phyloP scores from a whole-genome alignment of 2,329 filamentous ascomycete genomes.

The Mycosphaerella sp. region DNA sequence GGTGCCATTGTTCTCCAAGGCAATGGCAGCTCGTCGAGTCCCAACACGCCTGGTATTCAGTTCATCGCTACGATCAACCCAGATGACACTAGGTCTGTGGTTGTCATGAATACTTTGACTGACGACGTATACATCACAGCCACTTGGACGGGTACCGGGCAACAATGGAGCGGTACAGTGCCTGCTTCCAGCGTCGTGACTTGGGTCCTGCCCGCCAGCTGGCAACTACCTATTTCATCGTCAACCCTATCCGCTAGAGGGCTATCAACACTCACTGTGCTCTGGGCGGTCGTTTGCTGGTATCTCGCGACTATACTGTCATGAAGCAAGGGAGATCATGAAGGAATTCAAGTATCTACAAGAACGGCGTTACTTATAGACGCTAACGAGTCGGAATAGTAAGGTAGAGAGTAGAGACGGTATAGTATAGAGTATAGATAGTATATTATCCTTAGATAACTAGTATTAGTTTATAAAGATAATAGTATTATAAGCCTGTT shows the following conservation, averaged over 20 bases:
- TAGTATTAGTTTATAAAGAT: too few relatives aligned
- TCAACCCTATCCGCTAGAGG: not conserved
- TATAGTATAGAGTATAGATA: too few relatives aligned
- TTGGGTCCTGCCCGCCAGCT: conserved; percentile 12
- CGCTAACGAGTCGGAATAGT: too few relatives aligned
- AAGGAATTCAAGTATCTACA: too few relatives aligned
- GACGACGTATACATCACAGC: conserved; percentile 8
- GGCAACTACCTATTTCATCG: not conserved
- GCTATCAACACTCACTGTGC: not conserved
- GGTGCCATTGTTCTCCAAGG: conserved; percentile 9
- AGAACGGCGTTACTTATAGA: too few relatives aligned
- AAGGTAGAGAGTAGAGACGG: too few relatives aligned
- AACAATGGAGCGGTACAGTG: conserved; percentile 14
- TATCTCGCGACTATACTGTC: too few relatives aligned
- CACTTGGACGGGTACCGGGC: conserved; percentile 4
- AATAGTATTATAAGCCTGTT: too few relatives aligned
- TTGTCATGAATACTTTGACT: conserved; percentile 10
- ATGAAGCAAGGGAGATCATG: too few relatives aligned
- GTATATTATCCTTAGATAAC: too few relatives aligned
- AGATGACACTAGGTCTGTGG: conserved; percentile 14
- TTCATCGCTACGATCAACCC: conserved; percentile 14
- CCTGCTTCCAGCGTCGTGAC: conserved; percentile 7
- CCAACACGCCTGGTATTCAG: conserved; percentile 4
- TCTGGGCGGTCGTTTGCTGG: too few relatives aligned
- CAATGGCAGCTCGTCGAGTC: conserved; percentile 5